Evolutionary conservation across 2,329 filamentous ascomycete species (phyloP).

Genomic region (Alternaria solani): DNA sequence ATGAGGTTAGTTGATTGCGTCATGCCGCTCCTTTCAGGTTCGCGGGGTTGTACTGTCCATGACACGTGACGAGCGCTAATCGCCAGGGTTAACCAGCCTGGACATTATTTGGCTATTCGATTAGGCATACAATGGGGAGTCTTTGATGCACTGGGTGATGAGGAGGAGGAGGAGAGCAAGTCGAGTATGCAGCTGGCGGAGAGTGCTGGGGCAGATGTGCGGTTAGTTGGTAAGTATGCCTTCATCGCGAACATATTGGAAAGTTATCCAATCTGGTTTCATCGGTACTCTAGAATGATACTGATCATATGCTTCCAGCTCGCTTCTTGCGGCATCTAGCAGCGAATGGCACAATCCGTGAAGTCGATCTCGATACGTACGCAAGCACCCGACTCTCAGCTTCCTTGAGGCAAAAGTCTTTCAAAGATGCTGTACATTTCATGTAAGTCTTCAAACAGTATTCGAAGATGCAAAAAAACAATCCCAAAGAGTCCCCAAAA

Average conservation of each 20-base stretch:
- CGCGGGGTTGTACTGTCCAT: not conserved
- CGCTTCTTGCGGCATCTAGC: not conserved
- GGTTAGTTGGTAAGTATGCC: not conserved
- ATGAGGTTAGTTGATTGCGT: not conserved
- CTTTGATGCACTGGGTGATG: slow-evolving; percentile 14
- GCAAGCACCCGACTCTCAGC: slow-evolving; percentile 7
- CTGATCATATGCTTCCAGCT: not conserved
- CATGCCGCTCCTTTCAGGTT: not conserved
- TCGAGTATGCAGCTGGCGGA: not conserved
- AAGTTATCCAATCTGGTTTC: not conserved
- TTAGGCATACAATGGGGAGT: slow-evolving; percentile 20
- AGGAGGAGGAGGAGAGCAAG: slow-evolving; percentile 5
- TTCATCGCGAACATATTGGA: not conserved
- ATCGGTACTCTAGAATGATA: not conserved
- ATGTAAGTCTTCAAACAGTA: not conserved
- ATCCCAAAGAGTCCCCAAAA: fast-evolving
- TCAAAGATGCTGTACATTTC: slow-evolving; percentile 12
- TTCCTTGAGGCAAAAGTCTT: slow-evolving; percentile 16
- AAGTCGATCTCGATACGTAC: slow-evolving; percentile 13
- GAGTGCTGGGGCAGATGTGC: not conserved
- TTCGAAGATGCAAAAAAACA: not conserved
- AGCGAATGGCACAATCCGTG: slow-evolving; percentile 15
- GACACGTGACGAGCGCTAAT: slow-evolving; percentile 6
- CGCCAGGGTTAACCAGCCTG: slow-evolving; percentile 2
- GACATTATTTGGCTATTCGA: slow-evolving; percentile 18